Conservation (phyloP, 164 flowering plant species). For the Aristolochia contorta region DNA sequence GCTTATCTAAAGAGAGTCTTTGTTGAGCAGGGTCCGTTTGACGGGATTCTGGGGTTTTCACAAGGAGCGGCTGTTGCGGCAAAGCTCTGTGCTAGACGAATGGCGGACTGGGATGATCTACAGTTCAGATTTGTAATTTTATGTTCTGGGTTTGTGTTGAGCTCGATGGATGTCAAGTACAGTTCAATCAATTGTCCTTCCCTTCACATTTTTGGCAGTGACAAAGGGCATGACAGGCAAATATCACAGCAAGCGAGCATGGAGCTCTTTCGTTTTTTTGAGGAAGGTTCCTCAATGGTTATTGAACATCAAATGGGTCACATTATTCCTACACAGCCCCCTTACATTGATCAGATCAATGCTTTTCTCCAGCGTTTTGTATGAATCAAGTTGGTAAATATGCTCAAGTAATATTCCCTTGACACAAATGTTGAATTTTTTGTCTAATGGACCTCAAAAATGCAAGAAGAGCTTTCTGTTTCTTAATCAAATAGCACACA, state of each 20-base stretch:
- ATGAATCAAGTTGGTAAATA: neutral
- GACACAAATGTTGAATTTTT: too few relatives aligned
- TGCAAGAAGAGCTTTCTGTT: too few relatives aligned
- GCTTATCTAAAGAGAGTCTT: constrained; percentile 38
- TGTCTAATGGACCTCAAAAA: too few relatives aligned
- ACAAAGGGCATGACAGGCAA: constrained; percentile 62
- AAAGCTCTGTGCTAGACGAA: constrained; percentile 31
- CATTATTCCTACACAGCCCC: constrained; percentile 72
- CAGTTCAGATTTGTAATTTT: constrained; percentile 62
- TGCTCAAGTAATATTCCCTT: neutral
- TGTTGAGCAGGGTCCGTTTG: constrained; percentile 66
- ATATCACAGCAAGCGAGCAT: constrained; percentile 47
- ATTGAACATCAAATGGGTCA: constrained; percentile 84
- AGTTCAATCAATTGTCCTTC: constrained; percentile 68
- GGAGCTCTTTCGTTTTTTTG: constrained; percentile 49
- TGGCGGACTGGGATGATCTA: constrained; percentile 21
- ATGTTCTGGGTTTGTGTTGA: constrained; percentile 75
- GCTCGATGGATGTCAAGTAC: constrained; percentile 13
- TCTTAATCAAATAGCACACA: too few relatives aligned
- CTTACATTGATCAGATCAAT: constrained; percentile 59
- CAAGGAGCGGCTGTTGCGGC: constrained; percentile 97
- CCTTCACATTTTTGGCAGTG: constrained; percentile 75
- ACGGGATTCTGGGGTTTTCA: constrained; percentile 92
- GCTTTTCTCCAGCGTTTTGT: constrained; percentile 54
- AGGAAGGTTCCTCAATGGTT: constrained; percentile 37